Evolutionary conservation across 2,329 filamentous ascomycete genomes (phyloP), one percentile per base, ranked within the genome.

Genomic region (Phyllosticta paracitricarpa): DNA sequence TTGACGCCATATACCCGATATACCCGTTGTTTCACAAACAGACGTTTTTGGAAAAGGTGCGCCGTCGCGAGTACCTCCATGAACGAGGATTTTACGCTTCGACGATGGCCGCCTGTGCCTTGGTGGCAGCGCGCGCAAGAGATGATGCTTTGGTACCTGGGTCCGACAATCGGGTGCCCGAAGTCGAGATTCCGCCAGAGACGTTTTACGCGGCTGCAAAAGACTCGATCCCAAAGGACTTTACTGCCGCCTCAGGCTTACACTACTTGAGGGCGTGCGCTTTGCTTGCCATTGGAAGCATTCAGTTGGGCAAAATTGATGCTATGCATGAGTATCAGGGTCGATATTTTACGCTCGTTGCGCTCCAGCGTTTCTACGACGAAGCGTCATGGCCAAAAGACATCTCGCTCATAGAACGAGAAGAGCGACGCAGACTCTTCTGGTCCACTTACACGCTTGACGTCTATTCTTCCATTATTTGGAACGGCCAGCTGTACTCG

Each of bases 391-490:
- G 82, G 82, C 80, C 81, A 0, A 69, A 70, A 4, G 69, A 73
- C 12, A 70, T 82, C 7, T 71, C 72, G 10, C 66, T 73, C 4
- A 71, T 80, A 7, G 80, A 82, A 65, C 71, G 67, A 17, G 80
- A 83, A 65, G 77, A 80, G 67, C 72, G 79, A 51, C 72, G 79
- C 62, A 69, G 78, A 64, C 65, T 81, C 64, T 80, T 81, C 65
- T 84, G 82, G 82, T 81, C 80, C 48, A 82, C 81, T 61, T 84
- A 84, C 66, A 81, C 78, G 8, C 70, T 84, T 1, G 82, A 84
- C 61, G 75, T 84, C 2, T 82, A 79, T 67, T 75, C 78, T 0
- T 77, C 79, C 2, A 77, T 82, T 51, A 79, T 84, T 7, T 83
- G 80, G 77, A 77, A 75, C 61, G 74, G 77, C 40, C 70, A 79